A percentile compares a stretch with the other conserved stretches of the same genome.
Evolutionary conservation across 257 asterid species (phyloP).

Genomic region (Marsdenia floribunda): DNA sequence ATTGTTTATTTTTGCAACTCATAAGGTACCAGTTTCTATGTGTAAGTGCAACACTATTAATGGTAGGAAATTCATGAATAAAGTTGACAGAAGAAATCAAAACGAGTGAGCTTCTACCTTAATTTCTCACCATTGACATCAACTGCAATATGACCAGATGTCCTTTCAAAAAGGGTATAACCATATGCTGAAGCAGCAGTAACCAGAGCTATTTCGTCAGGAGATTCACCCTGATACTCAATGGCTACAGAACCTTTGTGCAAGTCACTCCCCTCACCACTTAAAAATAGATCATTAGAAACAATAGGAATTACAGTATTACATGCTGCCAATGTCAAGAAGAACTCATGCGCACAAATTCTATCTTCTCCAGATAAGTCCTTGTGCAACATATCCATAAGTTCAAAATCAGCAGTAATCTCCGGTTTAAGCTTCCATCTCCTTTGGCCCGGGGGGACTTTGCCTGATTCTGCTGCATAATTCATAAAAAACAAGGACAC

Average conservation of each 20-base stretch:
- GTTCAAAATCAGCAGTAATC: slow-evolving; percentile 59
- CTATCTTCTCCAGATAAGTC: slow-evolving; percentile 61
- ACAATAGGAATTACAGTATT: slow-evolving; percentile 93
- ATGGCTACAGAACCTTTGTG: slow-evolving; percentile 36
- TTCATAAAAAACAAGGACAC: background rate
- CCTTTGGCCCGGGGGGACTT: slow-evolving; percentile 26
- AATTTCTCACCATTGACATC: slow-evolving; percentile 91
- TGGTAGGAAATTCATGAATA: background rate
- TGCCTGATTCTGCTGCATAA: slow-evolving; percentile 42
- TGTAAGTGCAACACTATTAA: background rate
- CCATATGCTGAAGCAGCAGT: slow-evolving; percentile 95
- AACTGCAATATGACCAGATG: slow-evolving; percentile 88
- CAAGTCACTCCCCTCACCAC: slow-evolving; percentile 26
- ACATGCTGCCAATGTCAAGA: slow-evolving; percentile 88
- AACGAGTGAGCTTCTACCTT: slow-evolving; percentile 55
- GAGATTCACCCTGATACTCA: slow-evolving; percentile 97
- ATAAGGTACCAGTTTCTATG: background rate
- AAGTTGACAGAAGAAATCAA: background rate
- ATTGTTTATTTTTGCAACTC: background rate
- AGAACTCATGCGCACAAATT: slow-evolving; percentile 79
- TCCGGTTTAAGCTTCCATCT: slow-evolving; percentile 80
- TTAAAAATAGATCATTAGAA: slow-evolving; percentile 38
- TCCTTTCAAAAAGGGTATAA: slow-evolving; percentile 87
- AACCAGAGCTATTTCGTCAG: slow-evolving; percentile 95
- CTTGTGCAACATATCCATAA: slow-evolving; percentile 62